A percentile compares a stretch with the other conserved stretches of the same genome.
phyloP scores from a whole-genome alignment of 169 alveolate species.

The Plasmodium adleri region DNA sequence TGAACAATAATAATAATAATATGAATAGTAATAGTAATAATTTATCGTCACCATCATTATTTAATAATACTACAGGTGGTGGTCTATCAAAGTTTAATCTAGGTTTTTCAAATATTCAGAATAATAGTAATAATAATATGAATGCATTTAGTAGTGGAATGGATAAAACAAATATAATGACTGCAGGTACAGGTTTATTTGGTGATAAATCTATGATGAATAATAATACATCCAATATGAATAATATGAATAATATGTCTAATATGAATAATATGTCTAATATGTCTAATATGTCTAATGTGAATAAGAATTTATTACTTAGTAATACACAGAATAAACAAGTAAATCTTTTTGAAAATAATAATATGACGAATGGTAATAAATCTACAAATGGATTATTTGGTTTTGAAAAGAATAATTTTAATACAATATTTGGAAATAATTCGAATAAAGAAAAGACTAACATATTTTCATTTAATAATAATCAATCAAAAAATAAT shows the following conservation, averaged over 20 bases:
- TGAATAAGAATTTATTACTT: constrained; percentile 5
- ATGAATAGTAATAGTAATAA: too few species aligned
- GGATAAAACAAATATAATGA: constrained; percentile 1
- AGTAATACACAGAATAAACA: constrained; percentile 12
- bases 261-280: background rate
- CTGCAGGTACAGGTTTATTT: background rate
- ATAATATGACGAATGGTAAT: constrained; percentile 15
- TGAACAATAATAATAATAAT: constrained; percentile 11
- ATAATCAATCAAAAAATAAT: constrained; percentile 1
- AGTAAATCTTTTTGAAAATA: constrained; percentile 1
- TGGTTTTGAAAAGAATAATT: constrained; percentile 21
- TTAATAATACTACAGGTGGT: background rate
- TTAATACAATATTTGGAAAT: constrained; percentile 24
- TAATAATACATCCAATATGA: background rate
- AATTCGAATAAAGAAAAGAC: background rate
- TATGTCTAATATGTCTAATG: background rate
- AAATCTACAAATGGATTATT: background rate
- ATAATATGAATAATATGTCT: background rate
- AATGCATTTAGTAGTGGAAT: background rate
- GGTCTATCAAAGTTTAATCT: background rate
- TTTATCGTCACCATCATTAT: background rate
- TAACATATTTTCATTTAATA: constrained; percentile 13
- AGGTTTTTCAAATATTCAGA: background rate
- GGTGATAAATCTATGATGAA: background rate
- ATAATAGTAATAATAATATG: background rate